Conservation (phyloP, 495 filamentous ascomycete species). For the Xylaria grammica region DNA sequence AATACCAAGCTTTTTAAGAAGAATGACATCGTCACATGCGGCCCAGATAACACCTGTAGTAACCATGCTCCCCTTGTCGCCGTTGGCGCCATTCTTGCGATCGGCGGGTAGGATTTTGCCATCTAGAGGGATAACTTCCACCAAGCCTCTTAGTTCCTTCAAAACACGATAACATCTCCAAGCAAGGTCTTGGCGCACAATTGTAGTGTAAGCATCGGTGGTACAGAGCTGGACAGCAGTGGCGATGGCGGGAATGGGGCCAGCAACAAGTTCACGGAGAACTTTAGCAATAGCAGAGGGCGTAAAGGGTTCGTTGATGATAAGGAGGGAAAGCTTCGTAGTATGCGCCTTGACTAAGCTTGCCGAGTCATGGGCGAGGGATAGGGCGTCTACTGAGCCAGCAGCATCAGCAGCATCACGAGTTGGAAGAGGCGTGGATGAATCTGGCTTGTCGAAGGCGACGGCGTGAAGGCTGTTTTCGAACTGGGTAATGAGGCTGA, state of each 20-base stretch:
- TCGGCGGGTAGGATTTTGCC: conserved; percentile 49
- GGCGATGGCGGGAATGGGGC: conserved; percentile 72
- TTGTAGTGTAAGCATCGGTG: conserved; percentile 59
- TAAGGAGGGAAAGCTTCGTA: conserved; percentile 83
- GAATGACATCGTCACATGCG: conserved; percentile 72
- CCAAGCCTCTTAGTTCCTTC: conserved; percentile 49
- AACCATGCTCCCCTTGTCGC: conserved; percentile 60
- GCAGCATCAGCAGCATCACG: conserved; percentile 5
- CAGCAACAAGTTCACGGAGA: conserved; percentile 66
- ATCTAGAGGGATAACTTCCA: conserved; percentile 51
- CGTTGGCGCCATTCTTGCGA: conserved; percentile 48
- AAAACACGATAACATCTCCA: conserved; percentile 52
- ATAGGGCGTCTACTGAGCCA: conserved; percentile 48
- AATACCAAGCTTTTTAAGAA: conserved; percentile 67
- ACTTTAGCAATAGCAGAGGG: conserved; percentile 71
- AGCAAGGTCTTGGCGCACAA: conserved; percentile 61
- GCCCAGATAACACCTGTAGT: conserved; percentile 69
- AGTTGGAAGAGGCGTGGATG: conserved; percentile 4
- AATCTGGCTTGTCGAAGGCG: conserved; percentile 26
- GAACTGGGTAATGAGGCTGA: conserved; percentile 42
- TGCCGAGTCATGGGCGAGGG: conserved; percentile 58
- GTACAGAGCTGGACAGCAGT: conserved; percentile 69
- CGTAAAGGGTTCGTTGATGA: conserved; percentile 84
- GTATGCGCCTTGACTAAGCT: conserved; percentile 76
- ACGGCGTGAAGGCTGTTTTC: conserved; percentile 40